Evolutionary conservation across 495 filamentous ascomycete species (phyloP), one percentile per base, ranked within the genome.

Genomic region (Daldinia vernicosa): DNA sequence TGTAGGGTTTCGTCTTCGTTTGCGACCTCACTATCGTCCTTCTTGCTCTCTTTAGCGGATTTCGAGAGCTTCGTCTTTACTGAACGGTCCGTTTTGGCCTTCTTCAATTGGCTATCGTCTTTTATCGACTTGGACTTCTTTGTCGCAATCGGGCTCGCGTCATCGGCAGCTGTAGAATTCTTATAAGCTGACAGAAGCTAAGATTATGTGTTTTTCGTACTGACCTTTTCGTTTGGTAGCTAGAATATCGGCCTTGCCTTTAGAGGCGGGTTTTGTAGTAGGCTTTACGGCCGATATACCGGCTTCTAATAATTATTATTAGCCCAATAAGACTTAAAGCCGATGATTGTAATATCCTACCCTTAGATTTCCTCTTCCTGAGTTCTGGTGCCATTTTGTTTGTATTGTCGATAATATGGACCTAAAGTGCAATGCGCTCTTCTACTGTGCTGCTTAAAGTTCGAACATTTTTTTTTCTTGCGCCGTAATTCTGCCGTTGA

Each of bases 281-380:
- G 87, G 78, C 59, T 89, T 86, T 64, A 81, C 80, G 56, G 80
- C 86, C 57, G 77, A 71, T 40, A 80, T 78, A 52, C 79, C 78
- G 50, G 83, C 82, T 79, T 70, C 64, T 75, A 66, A 3, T 32
- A 45, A 54, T 22, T 12, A 64, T 45, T 62, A 37, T 64, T 40
- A 67, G 54, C 3, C 4, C 22, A 24, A 11, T 45, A 9, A 12
- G 14, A 40, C 4, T 51, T 50, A 6, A 11, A 17, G n/a, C 14
- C 32, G 0, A 32, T 45, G 27, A 27, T n/a, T 26, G 50, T 58
- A 62, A 61, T 56, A 30, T 79, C 81, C 60, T 84, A 92, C 92
- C 86, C 84, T 92, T 94, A 76, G 89, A 84, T 83, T 93, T 93
- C 76, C 88, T 91, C 63, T 83, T 84, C 67, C 89, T 90, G 65